Conservation (phyloP, 2,329 filamentous ascomycete species). For the Ceratocystis harringtonii region DNA sequence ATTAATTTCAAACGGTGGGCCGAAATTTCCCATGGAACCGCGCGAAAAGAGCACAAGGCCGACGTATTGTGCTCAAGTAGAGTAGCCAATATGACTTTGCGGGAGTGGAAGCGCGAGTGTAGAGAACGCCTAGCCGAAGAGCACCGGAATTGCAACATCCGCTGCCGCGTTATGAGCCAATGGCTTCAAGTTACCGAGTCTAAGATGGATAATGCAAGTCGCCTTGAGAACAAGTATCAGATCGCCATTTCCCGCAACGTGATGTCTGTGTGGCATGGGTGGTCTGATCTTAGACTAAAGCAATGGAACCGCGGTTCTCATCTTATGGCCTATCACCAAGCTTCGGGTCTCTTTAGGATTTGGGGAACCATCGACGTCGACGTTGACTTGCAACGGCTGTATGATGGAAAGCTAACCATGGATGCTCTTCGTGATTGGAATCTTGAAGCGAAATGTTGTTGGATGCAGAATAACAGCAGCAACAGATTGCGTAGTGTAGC, state of each 20-base stretch:
- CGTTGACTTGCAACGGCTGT: constrained; percentile 4
- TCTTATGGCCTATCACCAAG: constrained; percentile 6
- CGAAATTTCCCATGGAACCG: constrained; percentile 4
- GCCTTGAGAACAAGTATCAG: constrained; percentile 8
- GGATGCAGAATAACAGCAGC: constrained; percentile 6
- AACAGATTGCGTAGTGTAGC: constrained; percentile 10
- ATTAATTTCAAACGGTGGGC: constrained; percentile 18
- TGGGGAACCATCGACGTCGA: constrained; percentile 6
- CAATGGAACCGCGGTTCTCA: constrained; percentile 5
- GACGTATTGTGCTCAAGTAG: constrained; percentile 13
- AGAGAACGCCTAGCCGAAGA: constrained; percentile 12
- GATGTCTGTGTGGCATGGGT: constrained; percentile 6
- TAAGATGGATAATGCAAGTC: not conserved
- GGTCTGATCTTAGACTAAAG: not conserved
- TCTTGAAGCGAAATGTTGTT: constrained; percentile 13
- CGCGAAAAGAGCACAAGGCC: constrained; percentile 12
- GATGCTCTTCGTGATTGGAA: constrained; percentile 15
- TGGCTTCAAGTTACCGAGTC: constrained; percentile 16
- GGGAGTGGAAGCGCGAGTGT: constrained; percentile 15
- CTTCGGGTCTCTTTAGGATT: not conserved
- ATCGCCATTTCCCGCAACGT: not conserved
- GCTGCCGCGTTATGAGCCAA: constrained; percentile 6
- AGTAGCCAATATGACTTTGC: constrained; percentile 12
- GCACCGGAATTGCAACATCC: constrained; percentile 12
- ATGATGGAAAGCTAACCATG: constrained; percentile 7